These are phyloP conservation scores for Plasmodium adleri DNA, from an alignment of 169 alveolate species.

Conservation along the genomic window DNA sequence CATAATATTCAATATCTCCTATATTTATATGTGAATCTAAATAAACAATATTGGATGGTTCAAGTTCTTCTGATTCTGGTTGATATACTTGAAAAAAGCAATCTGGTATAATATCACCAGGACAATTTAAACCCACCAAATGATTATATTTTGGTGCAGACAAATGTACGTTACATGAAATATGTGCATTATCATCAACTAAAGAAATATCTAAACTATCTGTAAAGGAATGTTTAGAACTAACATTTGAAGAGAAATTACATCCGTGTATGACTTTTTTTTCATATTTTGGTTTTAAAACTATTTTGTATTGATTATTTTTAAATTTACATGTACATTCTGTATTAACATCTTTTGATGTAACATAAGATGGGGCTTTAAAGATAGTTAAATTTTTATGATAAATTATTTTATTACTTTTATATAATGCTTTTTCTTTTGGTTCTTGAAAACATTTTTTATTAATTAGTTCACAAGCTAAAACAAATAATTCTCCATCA, in stretches of 20 bases:
- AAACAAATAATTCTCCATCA: constrained; percentile 37
- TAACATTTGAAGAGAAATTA: constrained; percentile 23
- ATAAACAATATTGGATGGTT: constrained; percentile 41
- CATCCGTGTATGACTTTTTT: constrained; percentile 55
- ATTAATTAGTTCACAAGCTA: constrained; percentile 57
- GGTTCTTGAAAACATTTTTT: constrained; percentile 36
- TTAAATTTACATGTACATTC: constrained; percentile 31
- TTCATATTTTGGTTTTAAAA: constrained; percentile 16
- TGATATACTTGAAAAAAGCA: constrained; percentile 64
- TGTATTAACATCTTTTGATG: constrained; percentile 9
- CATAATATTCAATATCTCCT: constrained; percentile 63
- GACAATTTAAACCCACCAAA: constrained; percentile 49
- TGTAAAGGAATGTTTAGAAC: constrained; percentile 13
- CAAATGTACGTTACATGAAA: constrained; percentile 24
- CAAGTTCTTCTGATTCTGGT: constrained; percentile 16
- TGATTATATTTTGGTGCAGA: constrained; percentile 17
- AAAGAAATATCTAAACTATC: constrained; percentile 16
- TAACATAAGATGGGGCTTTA: constrained; percentile 54
- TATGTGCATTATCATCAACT: constrained; percentile 25
- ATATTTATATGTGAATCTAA: constrained; percentile 59
- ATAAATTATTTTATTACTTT: constrained; percentile 49
- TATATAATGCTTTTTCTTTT: constrained; percentile 10
- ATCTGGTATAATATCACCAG: constrained; percentile 40
- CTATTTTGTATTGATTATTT: neutral
- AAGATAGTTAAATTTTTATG: constrained; percentile 42